Percentiles rank a stretch among this genome's conserved stretches.
Evolutionary conservation across 2,329 filamentous ascomycete genomes (phyloP).

Genomic region (Ceratocystis cubensis): DNA sequence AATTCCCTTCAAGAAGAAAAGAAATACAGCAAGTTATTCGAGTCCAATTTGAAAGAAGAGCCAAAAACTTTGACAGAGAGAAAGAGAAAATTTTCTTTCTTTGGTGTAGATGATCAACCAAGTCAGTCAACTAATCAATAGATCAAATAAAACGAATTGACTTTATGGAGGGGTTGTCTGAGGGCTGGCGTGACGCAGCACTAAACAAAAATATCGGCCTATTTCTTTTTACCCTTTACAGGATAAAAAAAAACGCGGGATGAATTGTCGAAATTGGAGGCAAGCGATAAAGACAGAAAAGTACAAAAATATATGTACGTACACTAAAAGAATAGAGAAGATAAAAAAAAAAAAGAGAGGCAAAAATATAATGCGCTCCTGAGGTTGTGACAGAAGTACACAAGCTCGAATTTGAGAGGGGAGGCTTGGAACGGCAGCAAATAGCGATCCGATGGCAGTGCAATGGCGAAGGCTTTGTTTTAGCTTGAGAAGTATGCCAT

Average conservation of each 20-base stretch:
- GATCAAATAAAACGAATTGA: not conserved
- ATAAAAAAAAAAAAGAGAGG: not conserved
- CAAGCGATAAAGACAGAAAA: not conserved
- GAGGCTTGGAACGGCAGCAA: not conserved
- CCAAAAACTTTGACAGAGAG: not conserved
- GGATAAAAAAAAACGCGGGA: not conserved
- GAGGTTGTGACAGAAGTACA: not conserved
- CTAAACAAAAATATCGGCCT: conserved; percentile 4
- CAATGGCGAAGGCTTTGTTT: not conserved
- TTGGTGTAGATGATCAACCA: conserved; percentile 3
- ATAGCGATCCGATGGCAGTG: not conserved
- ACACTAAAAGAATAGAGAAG: not conserved
- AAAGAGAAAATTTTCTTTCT: not conserved
- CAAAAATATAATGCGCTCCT: not conserved
- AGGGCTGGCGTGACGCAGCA: conserved; percentile 10
- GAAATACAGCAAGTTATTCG: not conserved
- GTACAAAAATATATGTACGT: not conserved
- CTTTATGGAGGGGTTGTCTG: conserved; percentile 10
- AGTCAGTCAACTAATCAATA: not conserved
- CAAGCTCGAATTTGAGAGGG: not conserved
- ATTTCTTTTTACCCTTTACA: not conserved
- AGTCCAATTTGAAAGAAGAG: not conserved
- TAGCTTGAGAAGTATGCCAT: not conserved
- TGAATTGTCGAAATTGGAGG: not conserved
- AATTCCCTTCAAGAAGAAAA: not conserved